Evolutionary conservation across 345 rosid species (phyloP), one percentile per base, ranked within the genome.

Genomic region (Pseudoturritis turrita): DNA sequence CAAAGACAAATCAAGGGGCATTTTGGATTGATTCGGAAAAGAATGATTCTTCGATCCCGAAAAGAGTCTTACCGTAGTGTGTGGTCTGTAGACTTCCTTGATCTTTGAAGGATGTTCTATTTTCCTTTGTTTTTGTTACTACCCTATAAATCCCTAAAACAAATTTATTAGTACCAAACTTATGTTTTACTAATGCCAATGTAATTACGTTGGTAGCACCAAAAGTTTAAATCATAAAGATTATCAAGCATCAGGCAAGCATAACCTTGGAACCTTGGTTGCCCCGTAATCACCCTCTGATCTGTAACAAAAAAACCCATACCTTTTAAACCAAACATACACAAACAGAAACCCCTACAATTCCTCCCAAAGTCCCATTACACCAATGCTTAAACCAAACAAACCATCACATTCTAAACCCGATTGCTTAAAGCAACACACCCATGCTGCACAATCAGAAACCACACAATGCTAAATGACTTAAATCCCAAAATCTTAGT

Each of bases 201-300:
- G 28, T 25, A 25, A 25, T 25, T 25, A 25, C 28, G 2, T 25
- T 25, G 2, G 28, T 25, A 25, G 28, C 2, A 25, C 28, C 28
- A 25, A 2, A 25, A 25, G 28, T 25, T 25, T 25, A 25, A 25
- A 25, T 25, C 28, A 25, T 25, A 25, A 25, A 25, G 28, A 25
- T 25, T 25, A 25, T 25, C 28, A 25, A 25, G 28, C 28, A 25
- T 25, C 28, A 25, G 2, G 28, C 28, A 53, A 91, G 92, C 97
- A 91, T 94, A 87, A 94, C 97, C 79, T 75, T 84, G 0, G 96
- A 95, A 2, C 28, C 28, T 25, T 25, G 28, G 28, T 25, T 54
- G 96, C 97, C 71, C 95, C 97, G 53, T 68, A 88, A 53, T 88
- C 88, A 11, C 92, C 97, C 1, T 89, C 95, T 22, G 96, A 71